Evolutionary conservation across 2,329 filamentous ascomycete species (phyloP), one percentile per base, ranked within the genome.

Genomic region (Phialophora chinensis): DNA sequence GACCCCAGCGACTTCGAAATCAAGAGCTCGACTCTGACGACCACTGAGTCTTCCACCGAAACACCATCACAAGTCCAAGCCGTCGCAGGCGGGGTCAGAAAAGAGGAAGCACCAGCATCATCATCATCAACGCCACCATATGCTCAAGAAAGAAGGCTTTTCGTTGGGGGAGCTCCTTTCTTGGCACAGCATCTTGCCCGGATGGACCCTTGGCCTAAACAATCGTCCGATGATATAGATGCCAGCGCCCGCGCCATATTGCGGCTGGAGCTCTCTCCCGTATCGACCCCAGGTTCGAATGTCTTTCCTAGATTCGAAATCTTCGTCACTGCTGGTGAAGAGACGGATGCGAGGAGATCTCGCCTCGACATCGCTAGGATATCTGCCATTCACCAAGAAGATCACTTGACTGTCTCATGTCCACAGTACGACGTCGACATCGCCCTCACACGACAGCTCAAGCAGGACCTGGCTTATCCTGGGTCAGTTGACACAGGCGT

Each of bases 271-370:
- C 59, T 69, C 50, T 52, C 52, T 1, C 62, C 65, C 7, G 42
- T 49, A 10, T 50, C 42, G 55, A 62, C 14, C 0, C 59, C 65
- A 6, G 47, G 31, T 25, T 50, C 33, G 55, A 62, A 6, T n/a
- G 44, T 33, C 23, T 49, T 25, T n/a, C 68, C 68, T 14, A 38
- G 38, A n/a, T 64, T 69, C 14, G 68, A 69, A 55, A 42, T 67
- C 10, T 58, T 66, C n/a, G 49, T 67, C 6, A 63, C 56, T 29
- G 55, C 63, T 10, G 60, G 38, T 10, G 47, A 61, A 60, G 14
- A 49, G 8, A 10, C 31, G 1, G 61, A 59, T 11, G 33, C 53
- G 25, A 59, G 62, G 23, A 57, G 60, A 60, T 33, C 60, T 27
- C 42, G 11, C 27, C 60, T 70, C 20, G 50, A 57, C 14, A 33